A percentile compares a stretch with the other conserved stretches of the same genome.
These are phyloP conservation scores for Yarrowia keelungensis DNA, from an alignment of 805 yeast genomes.

Conservation along the genomic window DNA sequence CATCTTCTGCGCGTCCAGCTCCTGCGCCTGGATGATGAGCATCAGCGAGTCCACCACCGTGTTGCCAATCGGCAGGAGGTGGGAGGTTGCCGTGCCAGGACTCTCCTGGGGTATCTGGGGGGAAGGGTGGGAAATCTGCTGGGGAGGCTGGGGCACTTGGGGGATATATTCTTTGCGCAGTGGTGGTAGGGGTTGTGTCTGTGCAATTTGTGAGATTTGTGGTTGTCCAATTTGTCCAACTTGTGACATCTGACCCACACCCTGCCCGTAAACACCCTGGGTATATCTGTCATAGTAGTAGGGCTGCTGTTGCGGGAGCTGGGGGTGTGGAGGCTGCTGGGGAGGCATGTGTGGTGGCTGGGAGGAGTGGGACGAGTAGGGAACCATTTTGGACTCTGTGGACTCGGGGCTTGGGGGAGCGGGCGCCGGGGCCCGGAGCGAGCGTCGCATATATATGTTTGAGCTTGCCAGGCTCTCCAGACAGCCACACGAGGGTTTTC, in stretches of 20 bases:
- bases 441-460: conserved; percentile 1
- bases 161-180: conserved; percentile 9
- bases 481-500: conserved; percentile 28
- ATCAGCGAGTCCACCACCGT: conserved; percentile 90
- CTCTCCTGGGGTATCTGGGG: conserved; percentile 10
- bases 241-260: no score
- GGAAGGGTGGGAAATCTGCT: no score
- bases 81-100: conserved; percentile 17
- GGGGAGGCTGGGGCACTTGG: not conserved
- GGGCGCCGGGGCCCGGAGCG: not conserved
- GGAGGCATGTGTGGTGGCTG: not conserved
- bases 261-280: not conserved
- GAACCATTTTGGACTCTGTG: not conserved
- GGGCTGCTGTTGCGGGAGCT: conserved; percentile 17
- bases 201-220: not conserved
- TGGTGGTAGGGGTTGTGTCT: not conserved
- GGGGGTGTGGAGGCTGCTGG: not conserved
- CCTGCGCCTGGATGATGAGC: conserved; percentile 89
- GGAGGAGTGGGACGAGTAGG: not conserved
- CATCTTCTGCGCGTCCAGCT: conserved; percentile 65
- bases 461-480: conserved; percentile 12
- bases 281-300: conserved; percentile 22
- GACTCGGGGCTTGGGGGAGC: not conserved
- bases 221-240: not conserved
- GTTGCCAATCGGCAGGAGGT: conserved; percentile 61